These are phyloP conservation scores for Fusarium verticillioides DNA, from an alignment of 2,329 filamentous ascomycete genomes.

Conservation along the genomic window DNA sequence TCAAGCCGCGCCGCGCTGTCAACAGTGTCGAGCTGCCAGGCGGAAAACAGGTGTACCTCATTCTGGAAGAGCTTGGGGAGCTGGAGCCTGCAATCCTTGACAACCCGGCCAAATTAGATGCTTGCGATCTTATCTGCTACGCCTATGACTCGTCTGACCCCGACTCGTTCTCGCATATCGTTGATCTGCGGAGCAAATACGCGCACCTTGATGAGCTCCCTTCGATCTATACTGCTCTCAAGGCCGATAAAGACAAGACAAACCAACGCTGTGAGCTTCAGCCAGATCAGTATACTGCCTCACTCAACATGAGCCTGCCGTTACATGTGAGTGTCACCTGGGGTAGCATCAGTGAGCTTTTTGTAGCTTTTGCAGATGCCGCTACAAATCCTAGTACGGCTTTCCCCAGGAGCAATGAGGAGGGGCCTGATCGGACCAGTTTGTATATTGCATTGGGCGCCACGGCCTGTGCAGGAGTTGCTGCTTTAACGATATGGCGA, in stretches of 20 bases:
- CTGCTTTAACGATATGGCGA: constrained; percentile 74
- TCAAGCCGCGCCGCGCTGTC: constrained; percentile 91
- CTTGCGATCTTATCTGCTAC: constrained; percentile 94
- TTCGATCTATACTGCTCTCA: constrained; percentile 90
- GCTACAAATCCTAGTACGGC: constrained; percentile 89
- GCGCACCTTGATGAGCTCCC: constrained; percentile 90
- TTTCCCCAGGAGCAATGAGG: constrained; percentile 90
- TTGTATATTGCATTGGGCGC: constrained; percentile 88
- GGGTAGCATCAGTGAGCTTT: constrained; percentile 93
- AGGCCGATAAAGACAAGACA: constrained; percentile 95
- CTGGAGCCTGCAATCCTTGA: constrained; percentile 95
- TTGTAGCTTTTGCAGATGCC: constrained; percentile 89
- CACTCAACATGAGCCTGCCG: constrained; percentile 87
- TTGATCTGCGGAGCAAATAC: constrained; percentile 80
- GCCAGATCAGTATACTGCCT: constrained; percentile 89
- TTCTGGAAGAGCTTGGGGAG: constrained; percentile 93
- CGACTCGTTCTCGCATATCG: constrained; percentile 93
- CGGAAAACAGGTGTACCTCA: constrained; percentile 96
- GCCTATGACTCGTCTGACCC: constrained; percentile 97
- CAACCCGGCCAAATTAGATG: constrained; percentile 88
- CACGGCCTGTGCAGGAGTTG: constrained; percentile 70
- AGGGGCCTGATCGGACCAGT: constrained; percentile 82
- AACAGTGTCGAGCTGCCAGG: constrained; percentile 97
- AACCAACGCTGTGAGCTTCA: constrained; percentile 93
- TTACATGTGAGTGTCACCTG: constrained; percentile 95